Percentiles rank a stretch among this genome's conserved stretches.
Conservation (phyloP, 1,284 basidiomycete species). For the Leccinum solheimii region DNA sequence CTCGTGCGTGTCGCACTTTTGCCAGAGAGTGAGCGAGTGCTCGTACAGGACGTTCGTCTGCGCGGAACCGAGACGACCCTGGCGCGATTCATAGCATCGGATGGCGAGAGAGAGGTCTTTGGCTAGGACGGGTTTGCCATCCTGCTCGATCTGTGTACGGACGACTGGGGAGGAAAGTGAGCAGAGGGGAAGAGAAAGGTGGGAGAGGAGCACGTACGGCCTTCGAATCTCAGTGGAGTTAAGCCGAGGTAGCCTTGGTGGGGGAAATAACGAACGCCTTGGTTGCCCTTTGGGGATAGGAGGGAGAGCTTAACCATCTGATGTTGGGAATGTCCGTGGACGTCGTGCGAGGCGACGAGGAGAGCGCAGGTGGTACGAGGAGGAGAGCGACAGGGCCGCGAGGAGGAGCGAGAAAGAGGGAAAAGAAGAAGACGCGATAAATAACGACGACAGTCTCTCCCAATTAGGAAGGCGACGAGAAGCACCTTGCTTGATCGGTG, state of each 20-base stretch:
- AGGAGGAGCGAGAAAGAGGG: conserved; percentile 17
- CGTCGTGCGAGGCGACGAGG: conserved; percentile 33
- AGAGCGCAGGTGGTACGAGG: conserved; percentile 24
- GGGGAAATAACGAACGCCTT: conserved; percentile 71
- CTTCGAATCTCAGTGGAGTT: conserved; percentile 75
- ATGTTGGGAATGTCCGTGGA: conserved; percentile 2
- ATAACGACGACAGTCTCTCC: conserved; percentile 32
- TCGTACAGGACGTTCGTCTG: conserved; percentile 69
- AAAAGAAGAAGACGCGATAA: conserved; percentile 38
- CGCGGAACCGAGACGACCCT: conserved; percentile 55
- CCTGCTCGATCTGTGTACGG: conserved; percentile 67
- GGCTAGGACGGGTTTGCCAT: conserved; percentile 63
- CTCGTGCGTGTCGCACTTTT: conserved; percentile 57
- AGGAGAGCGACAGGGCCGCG: conserved; percentile 28
- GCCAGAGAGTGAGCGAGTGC: conserved; percentile 64
- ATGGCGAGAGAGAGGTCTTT: conserved; percentile 66
- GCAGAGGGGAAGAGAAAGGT: conserved; percentile 4
- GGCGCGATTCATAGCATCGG: conserved; percentile 75
- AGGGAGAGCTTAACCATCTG: conserved; percentile 66
- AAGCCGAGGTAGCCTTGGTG: conserved; percentile 76
- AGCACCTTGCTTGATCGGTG: conserved; percentile 30
- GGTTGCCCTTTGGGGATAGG: conserved; percentile 62
- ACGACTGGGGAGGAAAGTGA: conserved; percentile 47
- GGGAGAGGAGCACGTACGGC: conserved; percentile 48
- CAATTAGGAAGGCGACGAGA: conserved; percentile 36